A percentile compares a stretch with the other conserved stretches of the same genome.
Conservation (phyloP, 164 flowering plant genomes). For the Vitis riparia region DNA sequence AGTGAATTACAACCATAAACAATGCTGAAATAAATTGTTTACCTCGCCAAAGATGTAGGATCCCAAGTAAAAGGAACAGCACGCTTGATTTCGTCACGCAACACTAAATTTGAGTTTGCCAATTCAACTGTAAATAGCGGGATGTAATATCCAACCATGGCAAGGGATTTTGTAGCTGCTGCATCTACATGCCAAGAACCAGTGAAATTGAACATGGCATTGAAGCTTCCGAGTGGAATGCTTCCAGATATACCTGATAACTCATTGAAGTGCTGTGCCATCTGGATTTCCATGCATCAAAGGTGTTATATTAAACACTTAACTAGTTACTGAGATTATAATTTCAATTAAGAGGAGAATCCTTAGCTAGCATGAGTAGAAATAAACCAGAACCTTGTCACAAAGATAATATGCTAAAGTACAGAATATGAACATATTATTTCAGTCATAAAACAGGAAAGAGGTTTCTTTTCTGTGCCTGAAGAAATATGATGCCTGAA, state of each 20-base stretch:
- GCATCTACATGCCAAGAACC: slow-evolving; percentile 89
- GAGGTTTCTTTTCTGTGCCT: too few species aligned
- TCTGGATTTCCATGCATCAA: slow-evolving; percentile 49
- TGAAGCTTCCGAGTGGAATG: slow-evolving; percentile 90
- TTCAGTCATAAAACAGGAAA: too few species aligned
- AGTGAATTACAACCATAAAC: neutral
- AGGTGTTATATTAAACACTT: slow-evolving; percentile 3
- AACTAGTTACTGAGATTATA: neutral
- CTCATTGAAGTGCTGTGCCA: slow-evolving; percentile 82
- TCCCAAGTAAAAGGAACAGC: slow-evolving; percentile 93
- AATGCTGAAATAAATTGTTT: slow-evolving; percentile 15
- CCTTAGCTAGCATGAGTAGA: neutral
- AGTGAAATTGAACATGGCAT: slow-evolving; percentile 95
- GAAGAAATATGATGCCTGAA: too few species aligned
- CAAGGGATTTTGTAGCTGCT: slow-evolving; percentile 85
- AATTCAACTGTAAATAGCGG: slow-evolving; percentile 59
- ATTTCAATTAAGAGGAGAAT: neutral
- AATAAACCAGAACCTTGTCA: too few species aligned
- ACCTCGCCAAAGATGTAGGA: slow-evolving; percentile 93
- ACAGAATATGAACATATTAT: neutral
- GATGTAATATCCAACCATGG: slow-evolving; percentile 76
- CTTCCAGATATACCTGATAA: slow-evolving; percentile 59
- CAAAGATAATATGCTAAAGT: too few species aligned
- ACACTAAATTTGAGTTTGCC: slow-evolving; percentile 43
- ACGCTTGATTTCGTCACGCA: slow-evolving; percentile 71